phyloP scores from a whole-genome alignment of 768 basidiomycete genomes.

The Lactarius vividus region DNA sequence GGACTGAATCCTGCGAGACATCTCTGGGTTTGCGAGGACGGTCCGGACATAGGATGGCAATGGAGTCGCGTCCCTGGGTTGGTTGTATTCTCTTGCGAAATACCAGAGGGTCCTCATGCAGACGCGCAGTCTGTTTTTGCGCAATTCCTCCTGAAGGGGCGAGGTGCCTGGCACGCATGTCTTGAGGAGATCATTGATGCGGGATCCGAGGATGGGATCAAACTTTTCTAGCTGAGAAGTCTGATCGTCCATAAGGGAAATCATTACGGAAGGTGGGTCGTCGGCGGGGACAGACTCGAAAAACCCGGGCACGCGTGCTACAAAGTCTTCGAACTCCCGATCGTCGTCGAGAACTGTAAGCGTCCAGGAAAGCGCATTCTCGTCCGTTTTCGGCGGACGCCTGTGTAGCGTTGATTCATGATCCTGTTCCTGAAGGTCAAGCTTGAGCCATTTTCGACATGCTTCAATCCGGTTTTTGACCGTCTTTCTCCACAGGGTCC shows the following conservation, averaged over 20 bases:
- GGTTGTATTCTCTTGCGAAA: neutral
- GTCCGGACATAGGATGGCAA: neutral
- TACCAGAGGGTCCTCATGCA: constrained; percentile 14
- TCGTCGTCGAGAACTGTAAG: constrained; percentile 12
- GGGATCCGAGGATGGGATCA: constrained; percentile 12
- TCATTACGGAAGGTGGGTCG: too few species aligned
- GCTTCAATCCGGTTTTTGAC: neutral
- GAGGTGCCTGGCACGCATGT: constrained; percentile 2
- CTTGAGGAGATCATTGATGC: constrained; percentile 10
- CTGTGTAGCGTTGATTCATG: neutral
- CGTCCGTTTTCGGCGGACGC: neutral
- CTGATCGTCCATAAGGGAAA: neutral
- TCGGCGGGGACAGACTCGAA: too few species aligned
- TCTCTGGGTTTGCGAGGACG: neutral
- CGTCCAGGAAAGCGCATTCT: constrained; percentile 5
- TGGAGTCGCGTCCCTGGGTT: too few species aligned
- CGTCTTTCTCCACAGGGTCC: neutral
- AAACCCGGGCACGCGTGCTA: constrained; percentile 4
- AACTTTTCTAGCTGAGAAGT: too few species aligned
- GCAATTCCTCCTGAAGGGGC: neutral
- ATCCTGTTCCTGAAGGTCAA: constrained; percentile 1
- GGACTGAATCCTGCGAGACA: neutral
- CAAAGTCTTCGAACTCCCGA: constrained; percentile 11
- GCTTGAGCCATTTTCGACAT: constrained; percentile 1
- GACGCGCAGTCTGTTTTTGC: neutral